These are phyloP conservation scores for Nicotiana paniculata DNA, from an alignment of 257 asterid genomes.

Conservation along the genomic window DNA sequence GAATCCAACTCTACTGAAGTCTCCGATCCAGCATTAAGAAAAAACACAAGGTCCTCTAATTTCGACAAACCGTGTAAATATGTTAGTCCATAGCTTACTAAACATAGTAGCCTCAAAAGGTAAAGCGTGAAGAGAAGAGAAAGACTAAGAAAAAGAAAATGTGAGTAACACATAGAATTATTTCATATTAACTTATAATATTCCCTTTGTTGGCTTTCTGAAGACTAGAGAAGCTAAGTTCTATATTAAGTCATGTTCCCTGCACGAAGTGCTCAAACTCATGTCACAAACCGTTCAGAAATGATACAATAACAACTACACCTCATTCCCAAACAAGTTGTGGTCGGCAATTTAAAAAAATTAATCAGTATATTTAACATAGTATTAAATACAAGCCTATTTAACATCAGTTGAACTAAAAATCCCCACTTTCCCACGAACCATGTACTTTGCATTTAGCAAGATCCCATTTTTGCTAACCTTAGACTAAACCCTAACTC, in stretches of 20 bases:
- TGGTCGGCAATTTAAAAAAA: neutral
- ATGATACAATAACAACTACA: neutral
- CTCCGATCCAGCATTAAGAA: slow-evolving; percentile 76
- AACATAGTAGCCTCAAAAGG: neutral
- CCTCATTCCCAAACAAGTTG: no score
- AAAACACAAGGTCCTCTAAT: slow-evolving; percentile 63
- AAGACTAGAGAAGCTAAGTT: neutral
- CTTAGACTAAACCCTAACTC: neutral
- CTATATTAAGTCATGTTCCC: neutral
- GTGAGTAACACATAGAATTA: neutral
- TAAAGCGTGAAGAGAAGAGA: neutral
- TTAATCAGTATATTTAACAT: neutral
- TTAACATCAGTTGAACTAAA: neutral
- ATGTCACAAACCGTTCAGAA: neutral
- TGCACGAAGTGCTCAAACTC: neutral
- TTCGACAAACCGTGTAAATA: slow-evolving; percentile 9
- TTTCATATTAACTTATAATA: neutral
- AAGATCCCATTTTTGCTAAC: neutral
- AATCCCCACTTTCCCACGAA: neutral
- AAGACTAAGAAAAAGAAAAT: neutral
- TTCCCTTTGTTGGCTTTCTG: neutral
- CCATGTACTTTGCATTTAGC: neutral
- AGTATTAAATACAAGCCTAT: neutral
- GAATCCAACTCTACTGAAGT: slow-evolving; percentile 39
- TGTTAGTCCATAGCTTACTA: neutral